Evolutionary conservation across 805 yeast species (phyloP), one percentile per base, ranked within the genome.

Genomic region (Candida germanica): DNA sequence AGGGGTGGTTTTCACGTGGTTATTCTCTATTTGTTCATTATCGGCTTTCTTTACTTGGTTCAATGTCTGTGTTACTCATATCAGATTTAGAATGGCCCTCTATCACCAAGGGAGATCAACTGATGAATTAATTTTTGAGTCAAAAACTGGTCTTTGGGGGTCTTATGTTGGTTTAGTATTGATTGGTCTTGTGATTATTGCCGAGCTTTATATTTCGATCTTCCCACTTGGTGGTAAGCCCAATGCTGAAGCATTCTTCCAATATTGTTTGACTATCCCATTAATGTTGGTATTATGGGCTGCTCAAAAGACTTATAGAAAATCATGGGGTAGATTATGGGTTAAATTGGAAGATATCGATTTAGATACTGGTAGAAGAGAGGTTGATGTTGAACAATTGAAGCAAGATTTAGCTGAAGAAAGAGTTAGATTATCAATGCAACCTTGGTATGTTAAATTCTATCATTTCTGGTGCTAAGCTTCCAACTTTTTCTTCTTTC

Each of bases 191-290:
- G 52, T 65, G 38, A 59, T 66, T 21, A 48, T 53, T 26, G 66
- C 67, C 17, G 64, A 62, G 41, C 49, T 66, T 35, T 66, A 69
- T 62, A 56, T 63, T 5, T 58, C 73, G 3, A 48, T 65, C 35
- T 66, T 52, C 52, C 72, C 72, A 25, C 54, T 58, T 31, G 64
- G 58, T 15, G 44, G 24, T 4, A 28, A 38, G 1, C 34, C 46
- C n/a, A 51, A 36, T 39, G 70, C 64, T 8, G 50, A 47, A 21
- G 54, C 54, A 4, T 77, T 77, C 57, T 75, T 78, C 64, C 64
- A 75, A 50, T 58, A 69, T 39, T 77, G 78, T 57, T 53, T 75
- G 41, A 73, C 76, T 25, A 58, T 72, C 28, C 65, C 71, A 12
- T 63, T 71, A 23, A 64, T 73, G 58, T 40, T 77, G 23, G 47